phyloP scores from a whole-genome alignment of 345 rosid genomes.

The Moricandia moricandioides region DNA sequence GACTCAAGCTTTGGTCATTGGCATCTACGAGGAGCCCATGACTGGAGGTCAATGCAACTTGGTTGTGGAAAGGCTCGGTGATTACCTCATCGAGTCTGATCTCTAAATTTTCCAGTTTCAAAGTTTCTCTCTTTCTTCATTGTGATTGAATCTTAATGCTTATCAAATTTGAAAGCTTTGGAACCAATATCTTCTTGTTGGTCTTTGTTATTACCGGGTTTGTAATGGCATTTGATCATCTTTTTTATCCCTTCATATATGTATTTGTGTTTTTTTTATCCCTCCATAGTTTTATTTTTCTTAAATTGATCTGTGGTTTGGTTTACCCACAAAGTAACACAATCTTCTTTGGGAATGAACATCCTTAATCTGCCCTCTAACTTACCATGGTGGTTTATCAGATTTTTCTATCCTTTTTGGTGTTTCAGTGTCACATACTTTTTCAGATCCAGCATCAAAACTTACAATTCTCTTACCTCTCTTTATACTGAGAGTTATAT shows the following conservation, averaged over 20 bases:
- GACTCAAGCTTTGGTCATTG: slow-evolving; percentile 36
- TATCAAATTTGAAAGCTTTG: slow-evolving; percentile 12
- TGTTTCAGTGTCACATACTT: background rate
- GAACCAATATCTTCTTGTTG: slow-evolving; percentile 23
- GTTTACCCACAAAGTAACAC: background rate
- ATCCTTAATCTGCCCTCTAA: background rate
- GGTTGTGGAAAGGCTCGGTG: slow-evolving; percentile 50
- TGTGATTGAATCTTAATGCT: slow-evolving; percentile 29
- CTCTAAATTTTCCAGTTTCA: slow-evolving; percentile 4
- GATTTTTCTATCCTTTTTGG: background rate
- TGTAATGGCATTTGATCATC: slow-evolving; percentile 22
- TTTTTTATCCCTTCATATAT: background rate
- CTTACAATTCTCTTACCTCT: background rate
- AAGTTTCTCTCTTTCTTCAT: background rate
- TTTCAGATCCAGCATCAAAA: background rate
- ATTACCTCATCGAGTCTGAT: slow-evolving; percentile 75
- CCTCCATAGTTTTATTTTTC: background rate
- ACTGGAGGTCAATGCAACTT: slow-evolving; percentile 39
- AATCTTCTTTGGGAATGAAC: too few relatives aligned
- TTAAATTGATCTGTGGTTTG: background rate
- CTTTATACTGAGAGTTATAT: too few relatives aligned
- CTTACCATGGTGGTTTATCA: background rate
- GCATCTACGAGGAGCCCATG: slow-evolving; percentile 40
- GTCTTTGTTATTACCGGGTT: slow-evolving; percentile 8
- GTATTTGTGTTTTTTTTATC: slow-evolving; percentile 7